Conservation (phyloP, 1,284 basidiomycete species). For the Marasmius tenuissimus region DNA sequence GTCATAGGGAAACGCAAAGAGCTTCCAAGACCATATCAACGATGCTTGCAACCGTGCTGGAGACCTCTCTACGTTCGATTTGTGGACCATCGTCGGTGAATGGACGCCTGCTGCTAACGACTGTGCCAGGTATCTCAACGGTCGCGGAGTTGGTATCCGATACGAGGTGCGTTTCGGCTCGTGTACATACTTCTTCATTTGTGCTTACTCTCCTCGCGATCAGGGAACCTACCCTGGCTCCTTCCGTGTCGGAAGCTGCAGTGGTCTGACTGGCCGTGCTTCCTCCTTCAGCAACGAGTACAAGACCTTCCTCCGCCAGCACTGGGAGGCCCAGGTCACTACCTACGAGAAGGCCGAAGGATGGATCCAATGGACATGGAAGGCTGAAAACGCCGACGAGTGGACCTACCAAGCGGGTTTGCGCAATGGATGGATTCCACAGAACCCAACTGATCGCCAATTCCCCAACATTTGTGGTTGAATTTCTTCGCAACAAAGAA, state of each 20-base stretch:
- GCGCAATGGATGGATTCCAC: conserved; percentile 81
- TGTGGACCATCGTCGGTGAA: conserved; percentile 83
- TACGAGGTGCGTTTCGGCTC: conserved; percentile 59
- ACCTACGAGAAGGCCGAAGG: conserved; percentile 63
- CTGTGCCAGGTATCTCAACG: conserved; percentile 82
- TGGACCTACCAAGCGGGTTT: conserved; percentile 81
- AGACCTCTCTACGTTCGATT: conserved; percentile 52
- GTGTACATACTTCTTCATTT: neutral
- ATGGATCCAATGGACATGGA: conserved; percentile 75
- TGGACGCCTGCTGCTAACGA: conserved; percentile 86
- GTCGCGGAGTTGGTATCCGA: conserved; percentile 65
- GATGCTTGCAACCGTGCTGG: conserved; percentile 56
- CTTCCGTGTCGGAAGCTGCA: conserved; percentile 70
- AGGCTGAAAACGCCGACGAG: conserved; percentile 70
- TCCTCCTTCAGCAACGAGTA: conserved; percentile 75
- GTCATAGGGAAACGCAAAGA: conserved; percentile 49
- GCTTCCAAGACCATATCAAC: conserved; percentile 61
- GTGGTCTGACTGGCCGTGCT: conserved; percentile 68
- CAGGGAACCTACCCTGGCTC: conserved; percentile 63
- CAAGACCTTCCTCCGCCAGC: conserved; percentile 81
- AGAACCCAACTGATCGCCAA: conserved; percentile 47
- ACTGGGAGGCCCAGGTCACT: conserved; percentile 83
- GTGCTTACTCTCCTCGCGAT: neutral
- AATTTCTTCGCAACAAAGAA: conserved; percentile 2
- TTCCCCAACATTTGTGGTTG: conserved; percentile 55